Evolutionary conservation across 768 basidiomycete species (phyloP).

Genomic region (Mycena olivaceomarginata): DNA sequence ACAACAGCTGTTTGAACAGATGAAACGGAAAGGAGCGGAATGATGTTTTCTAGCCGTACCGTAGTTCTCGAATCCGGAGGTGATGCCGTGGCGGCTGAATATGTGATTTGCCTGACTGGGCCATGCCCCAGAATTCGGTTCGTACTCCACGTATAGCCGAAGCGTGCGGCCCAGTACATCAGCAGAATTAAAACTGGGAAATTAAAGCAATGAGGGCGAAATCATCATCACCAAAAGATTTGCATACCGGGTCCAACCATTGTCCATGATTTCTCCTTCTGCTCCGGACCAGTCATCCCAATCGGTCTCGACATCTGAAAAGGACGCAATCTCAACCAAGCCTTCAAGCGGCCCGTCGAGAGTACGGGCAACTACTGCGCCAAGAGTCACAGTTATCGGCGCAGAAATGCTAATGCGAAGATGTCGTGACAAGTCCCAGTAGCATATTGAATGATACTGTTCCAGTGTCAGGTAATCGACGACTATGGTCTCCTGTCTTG

Average conservation of each 20-base stretch:
- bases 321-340: conserved; percentile 9
- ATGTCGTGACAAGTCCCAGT: not conserved
- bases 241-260: conserved; percentile 15
- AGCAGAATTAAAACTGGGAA: not conserved
- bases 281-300: not conserved
- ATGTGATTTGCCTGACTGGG: not conserved
- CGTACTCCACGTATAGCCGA: not conserved
- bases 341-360: not conserved
- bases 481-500: not conserved
- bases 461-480: not conserved
- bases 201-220: not conserved
- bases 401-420: not conserved
- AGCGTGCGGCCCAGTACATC: no score
- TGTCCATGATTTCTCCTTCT: not conserved
- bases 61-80: no score
- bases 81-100: no score
- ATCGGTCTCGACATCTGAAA: not conserved
- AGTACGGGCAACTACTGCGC: not conserved
- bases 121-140: no score
- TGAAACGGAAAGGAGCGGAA: no score
- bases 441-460: not conserved
- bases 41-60: no score
- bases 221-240: not conserved
- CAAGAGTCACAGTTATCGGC: not conserved
- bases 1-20: no score